Base-by-base conservation (phyloP, 2,329 filamentous ascomycete genomes). In the Exophiala sp. region DNA sequence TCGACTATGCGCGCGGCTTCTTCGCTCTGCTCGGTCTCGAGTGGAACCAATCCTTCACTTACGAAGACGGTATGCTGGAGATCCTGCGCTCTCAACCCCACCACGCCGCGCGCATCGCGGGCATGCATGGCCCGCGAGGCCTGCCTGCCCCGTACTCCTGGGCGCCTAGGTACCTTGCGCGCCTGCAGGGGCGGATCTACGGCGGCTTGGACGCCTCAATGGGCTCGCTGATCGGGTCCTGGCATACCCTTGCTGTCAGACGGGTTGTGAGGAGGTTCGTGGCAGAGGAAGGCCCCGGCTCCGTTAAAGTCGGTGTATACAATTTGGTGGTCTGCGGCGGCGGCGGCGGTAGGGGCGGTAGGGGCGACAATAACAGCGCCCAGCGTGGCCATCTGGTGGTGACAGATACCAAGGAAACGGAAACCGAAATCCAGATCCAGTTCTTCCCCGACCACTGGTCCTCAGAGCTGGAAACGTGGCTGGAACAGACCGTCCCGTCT, bases 21-120 rank as follows among this genome's bases (percentile, higher is more conserved):
- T 41, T 41, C 18, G 21, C 38, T 14, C 8, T 41, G 19, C 38
- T 41, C 23, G 38, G 38, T 14, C 38, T 41, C 21, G 38, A 41
- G 38, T 41, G 38, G 38, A 41, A 41, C 10, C 21, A 4, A 9
- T 8, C 23, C 11, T 41, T 23, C n/a, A 24, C 38, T 10, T 27
- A 27, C 23, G 38, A 41, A n/a, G 38, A 41, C n/a, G 38, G 38
- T 13, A 23, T 41, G 18, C 9, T 24, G 10, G 38, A 23, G 38
- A 41, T 41, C 11, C 23, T 24, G 21, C 19, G 14, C 3, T 41
- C 38, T 10, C 38, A 24, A 13, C 38, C 23, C 2, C 23, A 24
- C 4, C 23, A 41, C 18, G 19, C 38, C n/a, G 23, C 19, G 9
- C 9, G 38, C 11, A 13, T 41, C 19, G 38, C 23, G 3, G 19